phyloP scores from a whole-genome alignment of 1,284 basidiomycete species.

The Wolfiporia cocos region DNA sequence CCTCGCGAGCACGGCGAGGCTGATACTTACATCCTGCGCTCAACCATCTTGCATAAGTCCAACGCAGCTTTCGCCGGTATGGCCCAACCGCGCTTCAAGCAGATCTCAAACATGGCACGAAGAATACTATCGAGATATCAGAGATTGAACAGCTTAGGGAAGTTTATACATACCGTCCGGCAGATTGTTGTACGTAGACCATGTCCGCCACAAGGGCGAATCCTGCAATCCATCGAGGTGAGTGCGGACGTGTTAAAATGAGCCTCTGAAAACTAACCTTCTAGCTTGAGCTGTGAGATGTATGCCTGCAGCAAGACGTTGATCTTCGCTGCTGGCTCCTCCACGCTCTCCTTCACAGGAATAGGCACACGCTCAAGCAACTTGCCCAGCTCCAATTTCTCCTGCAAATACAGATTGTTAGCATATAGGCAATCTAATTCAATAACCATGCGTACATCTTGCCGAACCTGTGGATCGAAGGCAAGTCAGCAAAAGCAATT shows the following conservation, averaged over 20 bases:
- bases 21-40: slow-evolving; percentile 68
- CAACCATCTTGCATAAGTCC: slow-evolving; percentile 97
- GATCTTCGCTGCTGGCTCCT: slow-evolving; percentile 96
- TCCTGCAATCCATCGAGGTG: slow-evolving; percentile 32
- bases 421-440: no score
- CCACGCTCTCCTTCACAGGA: slow-evolving; percentile 94
- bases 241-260: no score
- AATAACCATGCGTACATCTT: slow-evolving; percentile 29
- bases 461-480: slow-evolving; percentile 31
- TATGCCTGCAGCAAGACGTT: slow-evolving; percentile 95
- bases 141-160: neutral
- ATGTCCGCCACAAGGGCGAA: slow-evolving; percentile 98
- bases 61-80: slow-evolving; percentile 87
- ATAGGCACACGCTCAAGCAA: slow-evolving; percentile 94
- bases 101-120: slow-evolving; percentile 97
- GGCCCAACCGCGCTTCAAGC: slow-evolving; percentile 98
- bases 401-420: no score
- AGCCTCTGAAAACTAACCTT: slow-evolving; percentile 60
- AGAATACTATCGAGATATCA: slow-evolving; percentile 71
- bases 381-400: slow-evolving; percentile 91
- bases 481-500: neutral
- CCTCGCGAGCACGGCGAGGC: neutral
- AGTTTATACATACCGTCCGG: slow-evolving; percentile 56
- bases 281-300: slow-evolving; percentile 92
- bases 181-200: slow-evolving; percentile 94